Evolutionary conservation across 116 monocot genomes (phyloP).

Genomic region (Thalassia testudinum): DNA sequence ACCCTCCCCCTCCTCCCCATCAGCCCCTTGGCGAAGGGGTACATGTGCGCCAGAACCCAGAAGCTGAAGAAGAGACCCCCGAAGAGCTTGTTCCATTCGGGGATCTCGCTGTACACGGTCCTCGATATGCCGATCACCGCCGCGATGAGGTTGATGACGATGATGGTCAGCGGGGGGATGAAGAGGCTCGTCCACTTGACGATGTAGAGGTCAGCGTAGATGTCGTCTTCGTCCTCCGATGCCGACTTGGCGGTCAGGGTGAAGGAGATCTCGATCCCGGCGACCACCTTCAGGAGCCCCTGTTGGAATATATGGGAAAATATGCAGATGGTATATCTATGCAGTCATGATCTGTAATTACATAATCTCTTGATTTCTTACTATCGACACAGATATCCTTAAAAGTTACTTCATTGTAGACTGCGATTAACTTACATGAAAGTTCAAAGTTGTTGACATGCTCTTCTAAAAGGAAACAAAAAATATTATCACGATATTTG

Average conservation of each 20-base stretch:
- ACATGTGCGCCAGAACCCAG: slow-evolving; percentile 68
- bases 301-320: slow-evolving; percentile 6
- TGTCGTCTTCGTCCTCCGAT: slow-evolving; percentile 48
- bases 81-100: slow-evolving; percentile 54
- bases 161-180: slow-evolving; percentile 47
- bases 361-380: no score
- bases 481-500: no score
- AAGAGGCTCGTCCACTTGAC: slow-evolving; percentile 65
- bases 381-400: no score
- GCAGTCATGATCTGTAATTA: no score
- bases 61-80: slow-evolving; percentile 72
- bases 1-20: slow-evolving; percentile 66
- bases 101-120: slow-evolving; percentile 60
- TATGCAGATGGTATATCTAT: no score
- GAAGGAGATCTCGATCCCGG: slow-evolving; percentile 75
- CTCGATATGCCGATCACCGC: slow-evolving; percentile 36
- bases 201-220: slow-evolving; percentile 54
- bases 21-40: slow-evolving; percentile 56
- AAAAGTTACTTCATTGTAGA: no score
- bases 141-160: slow-evolving; percentile 41
- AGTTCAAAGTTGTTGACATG: no score
- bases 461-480: no score
- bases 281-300: slow-evolving; percentile 55
- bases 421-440: no score
- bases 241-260: slow-evolving; percentile 54